Evolutionary conservation across 106 monocot genomes (phyloP).

Genomic region (Acorus calamus): DNA sequence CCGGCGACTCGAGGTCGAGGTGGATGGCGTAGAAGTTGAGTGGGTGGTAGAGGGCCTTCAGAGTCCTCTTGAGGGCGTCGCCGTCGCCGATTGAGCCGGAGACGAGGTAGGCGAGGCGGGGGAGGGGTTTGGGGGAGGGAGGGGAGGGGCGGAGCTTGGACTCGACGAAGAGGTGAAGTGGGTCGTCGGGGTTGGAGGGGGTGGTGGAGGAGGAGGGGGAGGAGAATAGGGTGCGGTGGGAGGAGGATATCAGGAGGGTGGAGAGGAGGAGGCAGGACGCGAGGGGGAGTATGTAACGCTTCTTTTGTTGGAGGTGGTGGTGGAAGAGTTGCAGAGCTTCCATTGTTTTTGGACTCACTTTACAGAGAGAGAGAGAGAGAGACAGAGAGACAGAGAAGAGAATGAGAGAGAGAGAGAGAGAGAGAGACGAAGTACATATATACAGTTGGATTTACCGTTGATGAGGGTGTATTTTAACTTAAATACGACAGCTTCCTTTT

Average conservation of each 20-base stretch:
- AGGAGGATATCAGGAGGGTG: conserved; percentile 17
- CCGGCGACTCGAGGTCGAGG: conserved; percentile 33
- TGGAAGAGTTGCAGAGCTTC: conserved; percentile 8
- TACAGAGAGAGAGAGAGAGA: too few species aligned
- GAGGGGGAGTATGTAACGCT: conserved; percentile 28
- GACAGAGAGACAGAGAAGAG: too few species aligned
- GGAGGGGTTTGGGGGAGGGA: not conserved
- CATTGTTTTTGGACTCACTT: not conserved
- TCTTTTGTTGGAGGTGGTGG: conserved; percentile 10
- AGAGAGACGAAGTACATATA: too few species aligned
- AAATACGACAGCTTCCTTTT: too few species aligned
- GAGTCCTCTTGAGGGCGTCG: conserved; percentile 19
- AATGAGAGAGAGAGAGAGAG: too few species aligned
- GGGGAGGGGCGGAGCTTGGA: conserved; percentile 19
- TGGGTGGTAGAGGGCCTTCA: conserved; percentile 34
- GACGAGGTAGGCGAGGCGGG: conserved; percentile 42
- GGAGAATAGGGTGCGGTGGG: conserved; percentile 6
- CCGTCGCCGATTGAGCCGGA: conserved; percentile 45
- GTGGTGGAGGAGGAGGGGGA: conserved; percentile 20
- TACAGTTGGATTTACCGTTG: too few species aligned
- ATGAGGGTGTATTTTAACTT: too few species aligned
- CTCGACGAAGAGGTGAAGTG: conserved; percentile 31
- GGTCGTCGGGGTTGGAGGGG: conserved; percentile 7
- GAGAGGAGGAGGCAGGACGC: conserved; percentile 27
- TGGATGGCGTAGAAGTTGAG: conserved; percentile 30